phyloP scores from a whole-genome alignment of 2,329 filamentous ascomycete species.

The Chlorencoelia australis region DNA sequence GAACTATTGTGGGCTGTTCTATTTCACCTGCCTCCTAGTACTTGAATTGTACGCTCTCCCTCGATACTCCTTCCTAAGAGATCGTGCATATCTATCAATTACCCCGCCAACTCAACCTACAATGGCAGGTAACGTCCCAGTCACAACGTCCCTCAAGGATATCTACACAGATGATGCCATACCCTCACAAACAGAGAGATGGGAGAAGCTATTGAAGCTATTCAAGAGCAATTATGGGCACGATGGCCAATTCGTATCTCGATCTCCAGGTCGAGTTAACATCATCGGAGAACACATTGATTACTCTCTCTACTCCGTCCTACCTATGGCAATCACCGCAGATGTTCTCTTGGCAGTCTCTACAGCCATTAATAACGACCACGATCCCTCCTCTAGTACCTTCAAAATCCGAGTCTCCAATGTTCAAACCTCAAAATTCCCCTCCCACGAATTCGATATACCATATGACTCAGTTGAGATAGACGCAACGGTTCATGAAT shows the following conservation, averaged over 20 bases:
- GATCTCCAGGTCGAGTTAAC: slow-evolving; percentile 91
- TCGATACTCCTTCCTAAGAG: too few species aligned
- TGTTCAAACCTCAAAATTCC: slow-evolving; percentile 65
- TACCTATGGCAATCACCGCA: slow-evolving; percentile 90
- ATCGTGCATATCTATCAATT: too few species aligned
- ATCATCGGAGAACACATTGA: slow-evolving; percentile 99
- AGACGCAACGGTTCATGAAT: slow-evolving; percentile 77
- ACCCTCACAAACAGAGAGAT: slow-evolving; percentile 58
- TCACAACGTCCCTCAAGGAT: slow-evolving; percentile 63
- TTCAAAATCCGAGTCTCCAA: slow-evolving; percentile 73
- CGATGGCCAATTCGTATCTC: slow-evolving; percentile 68
- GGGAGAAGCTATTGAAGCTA: slow-evolving; percentile 59
- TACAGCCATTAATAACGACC: slow-evolving; percentile 35
- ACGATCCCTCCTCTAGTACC: slow-evolving; percentile 33
- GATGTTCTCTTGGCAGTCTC: slow-evolving; percentile 81
- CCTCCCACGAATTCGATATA: slow-evolving; percentile 63
- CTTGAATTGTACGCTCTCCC: too few species aligned
- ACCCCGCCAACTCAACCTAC: slow-evolving; percentile 11
- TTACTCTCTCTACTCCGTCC: slow-evolving; percentile 91
- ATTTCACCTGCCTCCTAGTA: too few species aligned
- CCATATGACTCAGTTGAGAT: slow-evolving; percentile 60
- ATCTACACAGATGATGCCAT: slow-evolving; percentile 74
- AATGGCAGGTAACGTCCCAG: slow-evolving; percentile 58
- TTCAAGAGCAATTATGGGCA: slow-evolving; percentile 65
- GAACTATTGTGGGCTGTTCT: too few species aligned